Base-by-base conservation (phyloP, 768 basidiomycete species). In the Dentipellis fragilis region DNA sequence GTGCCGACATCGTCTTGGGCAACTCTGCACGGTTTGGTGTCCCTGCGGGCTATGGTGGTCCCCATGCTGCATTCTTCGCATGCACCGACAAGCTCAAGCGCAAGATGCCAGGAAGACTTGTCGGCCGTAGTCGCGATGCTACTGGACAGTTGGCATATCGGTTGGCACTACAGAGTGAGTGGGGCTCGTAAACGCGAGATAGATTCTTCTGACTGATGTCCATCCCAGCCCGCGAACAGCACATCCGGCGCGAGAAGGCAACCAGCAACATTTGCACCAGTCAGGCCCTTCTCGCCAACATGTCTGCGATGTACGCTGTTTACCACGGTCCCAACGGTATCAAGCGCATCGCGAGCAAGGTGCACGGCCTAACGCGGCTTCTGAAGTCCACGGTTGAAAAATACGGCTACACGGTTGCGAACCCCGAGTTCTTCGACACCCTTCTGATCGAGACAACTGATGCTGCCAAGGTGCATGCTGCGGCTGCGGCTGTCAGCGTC, bases 191-290 rank as follows among this genome's bases (percentile, higher is more conserved):
- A 9, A 22, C 14, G n/a, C 17, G 9, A 42, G 35, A 7, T 14
- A 21, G 4, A 17, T 23, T 40, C 17, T 16, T 40, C 55, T 16
- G 49, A 17, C 29, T 22, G 29, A 45, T 19, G 14, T 6, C n/a
- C 29, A 19, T n/a, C 17, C 29, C 57, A 95, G 92, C 94, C 56
- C 89, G 93, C 23, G 93, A 96, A 68, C 94, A 95, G 70, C 93
- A 96, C 65, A 96, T 97, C 60, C 87, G 95, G 57, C 88, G 95
- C 19, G 95, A 99, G 69, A 97, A 93, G 73, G 95, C 96, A 0
- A 99, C 96, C 4, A 93, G 90, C 66, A 98, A 98, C 66, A 96
- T 99, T 57, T 99, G 96, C 68, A 99, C 96, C 6, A 91, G 89
- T 62, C 94, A 99, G 71, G 96, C 93, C 0, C 81, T 99, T 16